Conservation (phyloP, 2,329 filamentous ascomycete genomes). For the Pseudogymnoascus sp. region DNA sequence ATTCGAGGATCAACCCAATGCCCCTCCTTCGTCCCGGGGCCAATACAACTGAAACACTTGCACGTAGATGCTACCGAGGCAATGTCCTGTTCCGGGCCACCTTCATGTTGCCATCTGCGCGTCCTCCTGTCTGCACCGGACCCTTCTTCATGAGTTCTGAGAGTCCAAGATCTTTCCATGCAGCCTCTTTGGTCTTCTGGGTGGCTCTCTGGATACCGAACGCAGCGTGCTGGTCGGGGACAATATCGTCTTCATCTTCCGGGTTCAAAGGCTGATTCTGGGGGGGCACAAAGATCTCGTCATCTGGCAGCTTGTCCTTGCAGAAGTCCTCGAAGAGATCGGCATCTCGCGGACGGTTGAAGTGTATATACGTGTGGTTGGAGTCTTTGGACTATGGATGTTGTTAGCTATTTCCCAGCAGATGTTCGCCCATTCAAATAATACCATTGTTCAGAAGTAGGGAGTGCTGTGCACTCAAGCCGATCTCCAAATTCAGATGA, state of each 20-base stretch:
- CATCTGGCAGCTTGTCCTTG: slow-evolving; percentile 62
- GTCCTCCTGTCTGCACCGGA: slow-evolving; percentile 29
- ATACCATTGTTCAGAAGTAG: background rate
- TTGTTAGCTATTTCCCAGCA: background rate
- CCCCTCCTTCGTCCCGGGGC: background rate
- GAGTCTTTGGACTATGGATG: slow-evolving; percentile 55
- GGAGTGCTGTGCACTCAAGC: background rate
- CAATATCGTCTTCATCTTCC: slow-evolving; percentile 82
- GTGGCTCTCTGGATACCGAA: slow-evolving; percentile 81
- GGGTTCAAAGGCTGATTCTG: slow-evolving; percentile 78
- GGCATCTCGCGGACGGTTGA: slow-evolving; percentile 63
- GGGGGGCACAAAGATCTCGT: slow-evolving; percentile 76
- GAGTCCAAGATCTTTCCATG: slow-evolving; percentile 76
- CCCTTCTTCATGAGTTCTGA: slow-evolving; percentile 62
- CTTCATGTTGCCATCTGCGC: background rate
- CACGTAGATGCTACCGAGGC: background rate
- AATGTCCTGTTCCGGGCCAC: slow-evolving; percentile 10
- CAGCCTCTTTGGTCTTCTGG: slow-evolving; percentile 61
- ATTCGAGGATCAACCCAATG: background rate
- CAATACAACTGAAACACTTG: background rate
- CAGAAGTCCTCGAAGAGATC: slow-evolving; percentile 75
- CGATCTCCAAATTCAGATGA: background rate
- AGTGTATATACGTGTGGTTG: slow-evolving; percentile 67
- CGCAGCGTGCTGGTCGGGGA: slow-evolving; percentile 80
- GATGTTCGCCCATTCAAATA: background rate